phyloP scores from a whole-genome alignment of 2,329 filamentous ascomycete genomes.

The Claviceps lovelessii region DNA sequence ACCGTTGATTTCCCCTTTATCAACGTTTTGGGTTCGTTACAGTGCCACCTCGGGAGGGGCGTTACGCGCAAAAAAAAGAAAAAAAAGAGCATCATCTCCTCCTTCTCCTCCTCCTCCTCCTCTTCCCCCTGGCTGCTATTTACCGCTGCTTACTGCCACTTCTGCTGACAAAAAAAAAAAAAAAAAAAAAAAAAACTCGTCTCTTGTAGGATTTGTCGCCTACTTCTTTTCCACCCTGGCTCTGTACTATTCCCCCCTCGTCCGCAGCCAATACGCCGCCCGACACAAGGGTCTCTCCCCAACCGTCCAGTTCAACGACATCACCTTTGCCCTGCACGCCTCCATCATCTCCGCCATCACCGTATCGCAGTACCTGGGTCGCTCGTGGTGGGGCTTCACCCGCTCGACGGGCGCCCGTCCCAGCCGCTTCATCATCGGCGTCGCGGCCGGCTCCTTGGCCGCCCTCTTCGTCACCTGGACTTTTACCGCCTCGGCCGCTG shows the following conservation, averaged over 20 bases:
- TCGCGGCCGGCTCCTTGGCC: constrained; percentile 54
- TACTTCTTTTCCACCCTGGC: constrained; percentile 63
- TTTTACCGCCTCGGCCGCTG: constrained; percentile 30
- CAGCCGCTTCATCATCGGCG: constrained; percentile 48
- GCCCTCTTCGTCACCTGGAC: constrained; percentile 31
- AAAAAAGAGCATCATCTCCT: too few species aligned
- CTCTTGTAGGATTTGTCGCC: constrained; percentile 46
- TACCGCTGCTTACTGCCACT: not conserved
- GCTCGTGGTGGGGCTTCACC: constrained; percentile 60
- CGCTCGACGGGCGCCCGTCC: constrained; percentile 40
- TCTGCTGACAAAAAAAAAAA: not conserved
- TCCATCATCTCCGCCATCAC: constrained; percentile 55
- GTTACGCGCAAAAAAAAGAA: not conserved
- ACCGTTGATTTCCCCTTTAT: constrained; percentile 77
- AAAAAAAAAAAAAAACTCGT: not conserved
- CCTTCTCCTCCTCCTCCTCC: too few species aligned
- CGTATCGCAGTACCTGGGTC: constrained; percentile 69
- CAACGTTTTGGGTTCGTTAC: constrained; percentile 43
- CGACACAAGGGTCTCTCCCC: constrained; percentile 63
- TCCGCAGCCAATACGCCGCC: constrained; percentile 70
- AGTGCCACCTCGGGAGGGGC: not conserved
- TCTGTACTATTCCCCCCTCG: constrained; percentile 65
- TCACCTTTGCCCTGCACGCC: constrained; percentile 75
- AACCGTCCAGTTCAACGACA: constrained; percentile 79
- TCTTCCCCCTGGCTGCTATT: too few species aligned